phyloP scores from a whole-genome alignment of 1,139 yeast genomes.

The Suzukiozyma palmioleophila region DNA sequence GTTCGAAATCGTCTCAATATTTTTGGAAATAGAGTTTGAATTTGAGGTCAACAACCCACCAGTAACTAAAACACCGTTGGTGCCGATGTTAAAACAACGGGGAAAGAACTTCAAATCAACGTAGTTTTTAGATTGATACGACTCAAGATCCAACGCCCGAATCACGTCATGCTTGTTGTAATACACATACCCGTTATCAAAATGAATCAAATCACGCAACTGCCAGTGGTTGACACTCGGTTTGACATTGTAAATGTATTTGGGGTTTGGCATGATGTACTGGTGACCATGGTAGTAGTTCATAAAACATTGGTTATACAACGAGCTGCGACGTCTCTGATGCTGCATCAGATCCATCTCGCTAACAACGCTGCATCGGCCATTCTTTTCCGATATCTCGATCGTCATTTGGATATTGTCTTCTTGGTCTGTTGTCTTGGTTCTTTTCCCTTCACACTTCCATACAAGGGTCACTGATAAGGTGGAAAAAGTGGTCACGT shows the following conservation, averaged over 20 bases:
- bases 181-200: conserved; percentile 24
- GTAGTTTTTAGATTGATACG: conserved; percentile 20
- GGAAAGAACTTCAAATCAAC: conserved; percentile 55
- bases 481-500: too few species aligned
- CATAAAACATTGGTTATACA: conserved; percentile 37
- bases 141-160: conserved; percentile 19
- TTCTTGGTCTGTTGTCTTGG: too few species aligned
- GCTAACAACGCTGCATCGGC: conserved; percentile 3
- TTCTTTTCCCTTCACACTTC: too few species aligned
- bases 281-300: conserved; percentile 42
- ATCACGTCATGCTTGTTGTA: conserved; percentile 32
- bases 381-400: conserved; percentile 5
- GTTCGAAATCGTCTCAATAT: conserved; percentile 24
- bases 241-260: conserved; percentile 28
- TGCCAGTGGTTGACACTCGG: conserved; percentile 74
- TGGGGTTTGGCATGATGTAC: conserved; percentile 35
- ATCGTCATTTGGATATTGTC: conserved; percentile 6
- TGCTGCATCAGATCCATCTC: conserved; percentile 2
- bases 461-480: too few species aligned
- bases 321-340: conserved; percentile 10
- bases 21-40: conserved; percentile 22
- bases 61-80: conserved; percentile 53
- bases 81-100: conserved; percentile 59
- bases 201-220: conserved; percentile 67
- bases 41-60: conserved; percentile 58